Evolutionary conservation across 1,139 yeast species (phyloP).

Genomic region (Geotrichum europaeum): DNA sequence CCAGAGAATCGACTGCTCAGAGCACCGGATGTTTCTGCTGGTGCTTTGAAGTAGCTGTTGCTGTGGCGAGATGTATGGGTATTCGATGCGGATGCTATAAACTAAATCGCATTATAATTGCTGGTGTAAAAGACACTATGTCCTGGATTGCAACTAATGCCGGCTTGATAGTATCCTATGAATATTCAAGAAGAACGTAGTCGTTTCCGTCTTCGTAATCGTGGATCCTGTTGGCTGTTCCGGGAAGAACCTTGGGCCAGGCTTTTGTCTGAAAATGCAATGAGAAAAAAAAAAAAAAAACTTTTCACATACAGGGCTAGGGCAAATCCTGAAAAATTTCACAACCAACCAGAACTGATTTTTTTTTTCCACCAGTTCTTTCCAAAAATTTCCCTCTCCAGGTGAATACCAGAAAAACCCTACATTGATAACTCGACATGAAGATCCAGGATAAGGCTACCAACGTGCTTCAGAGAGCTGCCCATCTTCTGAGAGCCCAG

Average conservation of each 20-base stretch:
- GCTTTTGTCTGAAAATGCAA: background rate
- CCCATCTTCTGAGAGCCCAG: constrained; percentile 63
- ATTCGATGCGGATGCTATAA: background rate
- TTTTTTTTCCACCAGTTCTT: background rate
- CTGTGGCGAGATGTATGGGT: background rate
- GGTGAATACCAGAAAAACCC: background rate
- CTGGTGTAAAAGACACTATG: background rate
- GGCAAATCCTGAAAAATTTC: constrained; percentile 7
- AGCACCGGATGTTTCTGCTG: background rate
- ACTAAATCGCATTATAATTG: background rate
- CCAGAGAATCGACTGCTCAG: background rate
- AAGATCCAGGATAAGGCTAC: constrained; percentile 64
- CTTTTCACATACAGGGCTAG: constrained; percentile 1
- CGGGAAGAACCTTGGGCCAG: background rate
- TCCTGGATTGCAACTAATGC: background rate
- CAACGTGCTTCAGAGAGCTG: constrained; percentile 68
- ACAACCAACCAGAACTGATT: constrained; percentile 6
- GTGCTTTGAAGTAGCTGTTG: background rate
- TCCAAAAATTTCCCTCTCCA: background rate
- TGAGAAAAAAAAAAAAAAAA: background rate
- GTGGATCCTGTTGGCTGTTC: background rate
- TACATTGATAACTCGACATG: constrained; percentile 37
- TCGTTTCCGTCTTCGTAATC: background rate
- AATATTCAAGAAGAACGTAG: background rate
- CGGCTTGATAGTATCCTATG: background rate